Conservation (phyloP, 2,329 filamentous ascomycete species). For the Geoglossum cookeanum region DNA sequence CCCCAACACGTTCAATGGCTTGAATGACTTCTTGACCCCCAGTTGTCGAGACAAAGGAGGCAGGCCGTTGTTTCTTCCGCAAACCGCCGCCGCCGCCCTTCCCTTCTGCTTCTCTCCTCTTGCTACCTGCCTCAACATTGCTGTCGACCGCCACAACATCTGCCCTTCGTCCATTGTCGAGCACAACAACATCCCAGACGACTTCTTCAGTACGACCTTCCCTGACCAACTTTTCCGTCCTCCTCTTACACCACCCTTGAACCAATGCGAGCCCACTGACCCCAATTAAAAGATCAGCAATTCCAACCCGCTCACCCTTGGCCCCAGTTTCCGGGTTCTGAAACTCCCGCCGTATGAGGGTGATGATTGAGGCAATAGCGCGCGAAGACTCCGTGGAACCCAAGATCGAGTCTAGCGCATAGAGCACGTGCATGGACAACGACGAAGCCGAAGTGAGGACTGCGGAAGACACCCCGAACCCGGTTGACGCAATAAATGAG, state of each 20-base stretch:
- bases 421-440: slow-evolving; percentile 37
- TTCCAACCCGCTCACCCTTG: slow-evolving; percentile 38
- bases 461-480: slow-evolving; percentile 26
- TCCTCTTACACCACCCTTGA: slow-evolving; percentile 35
- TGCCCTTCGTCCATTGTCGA: slow-evolving; percentile 32
- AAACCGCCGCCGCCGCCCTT: not conserved
- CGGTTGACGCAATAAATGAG: slow-evolving; percentile 27
- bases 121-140: not conserved
- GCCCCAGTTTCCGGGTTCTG: slow-evolving; percentile 41
- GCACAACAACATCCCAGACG: slow-evolving; percentile 47
- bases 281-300: slow-evolving; percentile 41
- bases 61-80: not conserved
- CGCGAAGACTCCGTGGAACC: slow-evolving; percentile 51
- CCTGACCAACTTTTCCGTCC: slow-evolving; percentile 30
- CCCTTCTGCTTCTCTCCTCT: not conserved
- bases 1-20: not conserved
- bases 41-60: slow-evolving; percentile 1
- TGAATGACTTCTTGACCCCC: not conserved
- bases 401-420: slow-evolving; percentile 42
- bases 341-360: slow-evolving; percentile 43
- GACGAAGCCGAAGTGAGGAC: slow-evolving; percentile 34
- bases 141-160: slow-evolving; percentile 23
- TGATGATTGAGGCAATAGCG: slow-evolving; percentile 47
- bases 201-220: slow-evolving; percentile 33
- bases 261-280: slow-evolving; percentile 42